Percentiles rank a stretch among this genome's conserved stretches.
phyloP scores from a whole-genome alignment of 345 rosid genomes.

The Capsella bursapastoris region DNA sequence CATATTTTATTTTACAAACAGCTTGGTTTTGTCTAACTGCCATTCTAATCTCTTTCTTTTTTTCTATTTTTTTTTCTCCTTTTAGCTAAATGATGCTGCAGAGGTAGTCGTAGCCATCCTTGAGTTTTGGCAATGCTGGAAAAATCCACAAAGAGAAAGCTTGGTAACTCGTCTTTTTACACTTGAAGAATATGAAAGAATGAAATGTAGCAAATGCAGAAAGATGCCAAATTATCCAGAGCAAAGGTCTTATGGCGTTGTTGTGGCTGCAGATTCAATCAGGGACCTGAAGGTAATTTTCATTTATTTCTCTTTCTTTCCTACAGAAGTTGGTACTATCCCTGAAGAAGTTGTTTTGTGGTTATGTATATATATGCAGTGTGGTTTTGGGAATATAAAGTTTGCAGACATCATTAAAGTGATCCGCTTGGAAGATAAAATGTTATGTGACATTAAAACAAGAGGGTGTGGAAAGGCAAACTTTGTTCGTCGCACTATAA shows the following conservation, averaged over 20 bases:
- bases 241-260: conserved; percentile 32
- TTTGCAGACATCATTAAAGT: conserved; percentile 20
- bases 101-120: conserved; percentile 23
- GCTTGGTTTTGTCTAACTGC: neutral
- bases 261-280: conserved; percentile 31
- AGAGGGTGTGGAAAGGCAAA: conserved; percentile 31
- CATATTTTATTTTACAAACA: neutral
- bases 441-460: neutral
- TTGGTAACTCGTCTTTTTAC: conserved; percentile 22
- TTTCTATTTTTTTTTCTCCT: neutral
- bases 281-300: conserved; percentile 37
- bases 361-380: neutral
- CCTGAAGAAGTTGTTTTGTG: neutral
- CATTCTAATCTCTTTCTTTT: neutral
- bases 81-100: conserved; percentile 24
- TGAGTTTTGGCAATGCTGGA: conserved; percentile 28
- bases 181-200: conserved; percentile 25
- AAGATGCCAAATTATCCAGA: conserved; percentile 23
- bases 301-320: neutral
- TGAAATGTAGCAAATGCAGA: conserved; percentile 34
- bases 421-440: conserved; percentile 10
- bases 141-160: conserved; percentile 21
- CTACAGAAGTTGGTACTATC: neutral
- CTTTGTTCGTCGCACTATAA: conserved; percentile 7
- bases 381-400: conserved; percentile 17